phyloP scores from a whole-genome alignment of 371 early-diverging fungal genomes.

The Homolaphlyctis polyrhiza region DNA sequence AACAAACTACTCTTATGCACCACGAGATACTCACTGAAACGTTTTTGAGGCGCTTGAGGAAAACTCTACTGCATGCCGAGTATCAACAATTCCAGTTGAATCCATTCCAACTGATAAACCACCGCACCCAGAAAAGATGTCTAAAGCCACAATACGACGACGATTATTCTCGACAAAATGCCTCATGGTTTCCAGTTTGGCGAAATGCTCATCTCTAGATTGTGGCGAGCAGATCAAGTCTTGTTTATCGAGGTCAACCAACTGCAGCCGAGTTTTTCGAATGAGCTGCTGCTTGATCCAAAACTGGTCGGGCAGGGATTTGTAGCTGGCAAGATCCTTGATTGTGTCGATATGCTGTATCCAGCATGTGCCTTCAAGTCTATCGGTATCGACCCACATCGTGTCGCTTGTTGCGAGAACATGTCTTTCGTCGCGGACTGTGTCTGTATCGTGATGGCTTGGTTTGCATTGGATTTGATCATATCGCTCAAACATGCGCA shows the following conservation, averaged over 20 bases:
- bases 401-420: no score
- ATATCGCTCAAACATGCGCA: background rate
- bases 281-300: constrained; percentile 16
- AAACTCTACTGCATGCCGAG: constrained; percentile 53
- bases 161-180: no score
- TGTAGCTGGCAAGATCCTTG: constrained; percentile 32
- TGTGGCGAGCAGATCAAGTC: no score
- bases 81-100: constrained; percentile 44
- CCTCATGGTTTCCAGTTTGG: no score
- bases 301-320: constrained; percentile 15
- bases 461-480: no score
- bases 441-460: no score
- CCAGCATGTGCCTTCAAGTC: constrained; percentile 50
- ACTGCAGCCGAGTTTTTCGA: no score
- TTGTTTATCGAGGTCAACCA: no score
- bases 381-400: no score
- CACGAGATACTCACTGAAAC: constrained; percentile 29
- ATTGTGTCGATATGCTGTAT: constrained; percentile 32
- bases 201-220: no score
- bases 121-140: constrained; percentile 63
- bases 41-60: constrained; percentile 48
- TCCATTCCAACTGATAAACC: constrained; percentile 59
- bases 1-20: no score
- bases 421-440: no score
- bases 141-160: constrained; percentile 50